A percentile compares a stretch with the other conserved stretches of the same genome.
Conservation (phyloP, 164 flowering plant species). For the Vitis rotundifolia region DNA sequence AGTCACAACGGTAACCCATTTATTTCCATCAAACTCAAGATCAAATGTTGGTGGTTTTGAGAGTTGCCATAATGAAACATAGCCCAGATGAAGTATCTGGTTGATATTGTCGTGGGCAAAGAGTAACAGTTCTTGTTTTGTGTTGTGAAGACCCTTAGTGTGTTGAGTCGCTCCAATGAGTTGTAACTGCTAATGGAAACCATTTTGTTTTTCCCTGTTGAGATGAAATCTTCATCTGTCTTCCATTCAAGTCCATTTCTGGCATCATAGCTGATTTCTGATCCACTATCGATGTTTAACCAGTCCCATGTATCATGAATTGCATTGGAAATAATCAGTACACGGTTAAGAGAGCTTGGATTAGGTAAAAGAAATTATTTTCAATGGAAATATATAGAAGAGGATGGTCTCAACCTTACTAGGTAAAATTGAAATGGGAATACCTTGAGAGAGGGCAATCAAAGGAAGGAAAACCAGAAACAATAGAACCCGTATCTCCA, state of each 20-base stretch:
- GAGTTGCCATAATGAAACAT: conserved; percentile 20
- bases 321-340: too few relatives aligned
- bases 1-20: conserved; percentile 18
- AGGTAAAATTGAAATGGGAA: not conserved
- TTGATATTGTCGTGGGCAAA: not conserved
- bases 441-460: not conserved
- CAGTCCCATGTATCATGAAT: too few relatives aligned
- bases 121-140: conserved; percentile 17
- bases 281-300: conserved; percentile 5
- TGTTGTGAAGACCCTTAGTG: conserved; percentile 10
- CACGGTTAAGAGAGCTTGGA: not conserved
- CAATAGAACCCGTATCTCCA: not conserved
- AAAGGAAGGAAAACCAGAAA: not conserved
- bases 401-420: too few relatives aligned
- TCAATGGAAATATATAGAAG: too few relatives aligned
- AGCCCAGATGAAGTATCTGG: conserved; percentile 3
- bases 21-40: conserved; percentile 21
- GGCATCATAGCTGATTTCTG: not conserved
- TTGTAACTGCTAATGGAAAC: not conserved
- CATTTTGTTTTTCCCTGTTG: not conserved
- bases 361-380: not conserved
- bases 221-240: conserved; percentile 2
- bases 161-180: not conserved
- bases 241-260: not conserved
- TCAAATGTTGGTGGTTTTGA: conserved; percentile 20